Evolutionary conservation across 1,139 yeast species (phyloP).

Genomic region (Debaryomyces subglobosus): DNA sequence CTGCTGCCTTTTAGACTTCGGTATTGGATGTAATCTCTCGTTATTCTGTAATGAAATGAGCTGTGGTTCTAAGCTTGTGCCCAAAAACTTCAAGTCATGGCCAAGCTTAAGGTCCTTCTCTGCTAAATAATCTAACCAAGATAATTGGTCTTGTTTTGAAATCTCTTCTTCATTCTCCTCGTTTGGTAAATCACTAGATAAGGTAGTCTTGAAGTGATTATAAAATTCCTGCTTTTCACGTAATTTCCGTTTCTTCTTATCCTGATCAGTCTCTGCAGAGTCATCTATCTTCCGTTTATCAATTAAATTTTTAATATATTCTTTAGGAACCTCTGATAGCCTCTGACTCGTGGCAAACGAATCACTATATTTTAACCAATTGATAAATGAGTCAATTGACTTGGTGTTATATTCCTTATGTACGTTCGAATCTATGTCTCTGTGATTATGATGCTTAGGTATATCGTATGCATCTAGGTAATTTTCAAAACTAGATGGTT

Average conservation of each 20-base stretch:
- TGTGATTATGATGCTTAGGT: conserved; percentile 11
- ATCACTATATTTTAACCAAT: conserved; percentile 41
- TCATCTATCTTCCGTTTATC: conserved; percentile 41
- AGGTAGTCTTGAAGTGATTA: conserved; percentile 36
- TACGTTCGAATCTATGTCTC: conserved; percentile 11
- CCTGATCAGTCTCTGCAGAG: conserved; percentile 35
- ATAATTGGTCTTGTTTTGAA: conserved; percentile 30
- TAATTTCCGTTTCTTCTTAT: conserved; percentile 25
- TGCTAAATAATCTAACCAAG: conserved; percentile 46
- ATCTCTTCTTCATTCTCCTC: conserved; percentile 37
- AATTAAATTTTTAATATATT: conserved; percentile 35
- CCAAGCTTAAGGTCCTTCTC: conserved; percentile 50
- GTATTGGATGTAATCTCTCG: conserved; percentile 34
- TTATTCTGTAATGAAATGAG: conserved; percentile 32
- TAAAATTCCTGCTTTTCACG: conserved; percentile 43
- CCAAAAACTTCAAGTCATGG: conserved; percentile 41
- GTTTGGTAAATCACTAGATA: conserved; percentile 23
- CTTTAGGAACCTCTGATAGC: conserved; percentile 37
- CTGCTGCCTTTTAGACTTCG: conserved; percentile 23
- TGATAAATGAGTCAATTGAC: conserved; percentile 38
- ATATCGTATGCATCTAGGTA: conserved; percentile 20
- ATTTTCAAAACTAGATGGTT: conserved; percentile 35
- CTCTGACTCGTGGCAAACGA: conserved; percentile 26
- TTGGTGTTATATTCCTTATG: conserved; percentile 36
- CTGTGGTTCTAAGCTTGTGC: conserved; percentile 34